Conservation (phyloP, 2,329 filamentous ascomycete genomes). For the Triangularia verruculosa region DNA sequence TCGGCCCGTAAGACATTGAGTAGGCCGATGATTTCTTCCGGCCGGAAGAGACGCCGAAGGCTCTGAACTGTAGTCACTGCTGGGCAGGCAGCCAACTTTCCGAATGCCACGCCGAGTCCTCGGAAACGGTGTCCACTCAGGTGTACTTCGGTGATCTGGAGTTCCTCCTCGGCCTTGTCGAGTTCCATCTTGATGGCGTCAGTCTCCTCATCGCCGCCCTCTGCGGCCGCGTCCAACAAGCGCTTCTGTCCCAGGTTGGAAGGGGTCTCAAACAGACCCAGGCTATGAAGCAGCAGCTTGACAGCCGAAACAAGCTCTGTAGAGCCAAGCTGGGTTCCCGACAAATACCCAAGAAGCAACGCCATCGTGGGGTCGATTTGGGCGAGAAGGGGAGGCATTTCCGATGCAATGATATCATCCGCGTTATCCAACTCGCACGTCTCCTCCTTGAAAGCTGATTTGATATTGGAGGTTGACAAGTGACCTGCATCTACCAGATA, state of each 20-base stretch:
- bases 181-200: constrained; percentile 51
- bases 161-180: constrained; percentile 60
- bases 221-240: constrained; percentile 34
- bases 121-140: constrained; percentile 62
- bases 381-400: constrained; percentile 60
- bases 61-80: constrained; percentile 57
- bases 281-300: constrained; percentile 64
- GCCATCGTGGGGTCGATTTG: constrained; percentile 67
- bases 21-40: constrained; percentile 67
- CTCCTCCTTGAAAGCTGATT: constrained; percentile 53
- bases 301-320: constrained; percentile 66
- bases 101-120: constrained; percentile 65
- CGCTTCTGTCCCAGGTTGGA: constrained; percentile 29
- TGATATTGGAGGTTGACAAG: constrained; percentile 57
- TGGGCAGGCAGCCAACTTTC: constrained; percentile 66
- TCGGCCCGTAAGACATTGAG: constrained; percentile 71
- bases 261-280: constrained; percentile 55
- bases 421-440: constrained; percentile 42
- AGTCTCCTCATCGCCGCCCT: constrained; percentile 31
- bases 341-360: constrained; percentile 63
- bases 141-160: constrained; percentile 66
- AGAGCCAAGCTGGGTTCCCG: constrained; percentile 62
- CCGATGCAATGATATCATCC: constrained; percentile 53
- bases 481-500: constrained; percentile 61
- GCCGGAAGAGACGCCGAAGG: constrained; percentile 61